Evolutionary conservation across 2,329 filamentous ascomycete genomes (phyloP).

Genomic region (Scedosporium minutisporum): DNA sequence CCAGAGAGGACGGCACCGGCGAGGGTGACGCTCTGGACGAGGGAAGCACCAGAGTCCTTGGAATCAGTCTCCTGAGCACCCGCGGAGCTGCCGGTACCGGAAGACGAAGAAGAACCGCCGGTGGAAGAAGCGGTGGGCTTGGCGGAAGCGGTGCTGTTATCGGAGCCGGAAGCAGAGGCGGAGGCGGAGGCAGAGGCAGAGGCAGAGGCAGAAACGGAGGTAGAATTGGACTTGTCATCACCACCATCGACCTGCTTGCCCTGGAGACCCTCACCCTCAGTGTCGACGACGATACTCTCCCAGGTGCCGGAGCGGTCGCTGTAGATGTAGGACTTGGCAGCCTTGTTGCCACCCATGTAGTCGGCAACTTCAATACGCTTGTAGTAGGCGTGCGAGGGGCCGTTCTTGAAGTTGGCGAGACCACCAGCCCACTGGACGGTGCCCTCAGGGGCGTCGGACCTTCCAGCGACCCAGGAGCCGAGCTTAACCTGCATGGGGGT

Average conservation of each 20-base stretch:
- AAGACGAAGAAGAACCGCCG: not conserved
- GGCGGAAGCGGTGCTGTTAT: not conserved
- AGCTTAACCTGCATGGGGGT: constrained; percentile 64
- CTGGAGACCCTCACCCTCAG: constrained; percentile 3
- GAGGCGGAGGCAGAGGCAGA: constrained; percentile 1
- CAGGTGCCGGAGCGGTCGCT: constrained; percentile 30
- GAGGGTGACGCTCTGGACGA: constrained; percentile 7
- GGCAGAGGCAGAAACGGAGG: not conserved
- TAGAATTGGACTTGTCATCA: not conserved
- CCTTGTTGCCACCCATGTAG: constrained; percentile 29
- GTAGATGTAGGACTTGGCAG: constrained; percentile 31
- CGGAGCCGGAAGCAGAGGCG: constrained; percentile 5
- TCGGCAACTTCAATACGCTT: constrained; percentile 34
- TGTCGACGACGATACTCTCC: constrained; percentile 29
- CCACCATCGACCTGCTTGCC: constrained; percentile 1
- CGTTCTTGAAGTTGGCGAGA: constrained; percentile 31
- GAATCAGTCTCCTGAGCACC: not conserved
- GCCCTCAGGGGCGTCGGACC: constrained; percentile 50
- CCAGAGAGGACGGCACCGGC: constrained; percentile 6
- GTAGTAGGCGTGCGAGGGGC: constrained; percentile 33
- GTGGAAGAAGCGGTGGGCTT: constrained; percentile 3
- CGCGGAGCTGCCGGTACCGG: not conserved
- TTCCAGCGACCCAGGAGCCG: constrained; percentile 56
- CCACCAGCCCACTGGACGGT: constrained; percentile 66
- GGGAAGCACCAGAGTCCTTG: constrained; percentile 1